Evolutionary conservation across 2,329 filamentous ascomycete species (phyloP).

Genomic region (Septoria petroselini): DNA sequence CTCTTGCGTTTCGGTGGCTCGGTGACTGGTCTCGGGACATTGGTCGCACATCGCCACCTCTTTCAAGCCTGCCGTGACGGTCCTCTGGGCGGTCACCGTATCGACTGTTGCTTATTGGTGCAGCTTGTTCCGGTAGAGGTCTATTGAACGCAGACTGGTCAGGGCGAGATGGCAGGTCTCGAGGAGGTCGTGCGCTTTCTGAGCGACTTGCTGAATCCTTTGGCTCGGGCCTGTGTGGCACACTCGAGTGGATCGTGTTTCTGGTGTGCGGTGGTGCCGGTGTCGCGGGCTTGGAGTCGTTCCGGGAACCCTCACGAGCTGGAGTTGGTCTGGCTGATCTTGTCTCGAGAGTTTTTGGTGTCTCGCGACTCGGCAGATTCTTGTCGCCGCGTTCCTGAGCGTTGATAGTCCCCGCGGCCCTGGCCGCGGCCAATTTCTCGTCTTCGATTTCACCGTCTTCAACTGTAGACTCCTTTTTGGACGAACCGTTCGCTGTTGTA

Average conservation of each 20-base stretch:
- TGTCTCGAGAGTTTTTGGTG: constrained; percentile 2
- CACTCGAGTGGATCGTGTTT: constrained; percentile 20
- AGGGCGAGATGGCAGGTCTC: constrained; percentile 47
- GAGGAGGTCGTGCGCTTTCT: constrained; percentile 34
- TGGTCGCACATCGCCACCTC: constrained; percentile 39
- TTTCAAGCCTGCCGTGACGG: constrained; percentile 47
- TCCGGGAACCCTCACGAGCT: constrained; percentile 15
- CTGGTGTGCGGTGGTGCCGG: constrained; percentile 24
- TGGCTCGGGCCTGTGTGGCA: constrained; percentile 38
- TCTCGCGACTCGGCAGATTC: constrained; percentile 2
- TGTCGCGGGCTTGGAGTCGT: constrained; percentile 26
- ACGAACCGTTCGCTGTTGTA: constrained; percentile 36
- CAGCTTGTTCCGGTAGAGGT: constrained; percentile 15
- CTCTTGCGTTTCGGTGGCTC: constrained; percentile 35
- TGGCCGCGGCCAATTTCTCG: constrained; percentile 41
- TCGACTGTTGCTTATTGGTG: constrained; percentile 19
- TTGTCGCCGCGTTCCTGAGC: neutral
- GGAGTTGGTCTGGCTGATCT: constrained; percentile 1
- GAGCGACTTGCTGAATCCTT: constrained; percentile 33
- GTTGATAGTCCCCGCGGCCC: constrained; percentile 26
- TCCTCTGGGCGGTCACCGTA: constrained; percentile 37
- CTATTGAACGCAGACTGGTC: constrained; percentile 21
- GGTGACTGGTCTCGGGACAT: constrained; percentile 43
- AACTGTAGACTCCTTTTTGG: constrained; percentile 28
- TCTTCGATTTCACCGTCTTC: constrained; percentile 75